These are phyloP conservation scores for Mucor ambiguus DNA, from an alignment of 371 early-diverging fungal genomes.

Conservation along the genomic window DNA sequence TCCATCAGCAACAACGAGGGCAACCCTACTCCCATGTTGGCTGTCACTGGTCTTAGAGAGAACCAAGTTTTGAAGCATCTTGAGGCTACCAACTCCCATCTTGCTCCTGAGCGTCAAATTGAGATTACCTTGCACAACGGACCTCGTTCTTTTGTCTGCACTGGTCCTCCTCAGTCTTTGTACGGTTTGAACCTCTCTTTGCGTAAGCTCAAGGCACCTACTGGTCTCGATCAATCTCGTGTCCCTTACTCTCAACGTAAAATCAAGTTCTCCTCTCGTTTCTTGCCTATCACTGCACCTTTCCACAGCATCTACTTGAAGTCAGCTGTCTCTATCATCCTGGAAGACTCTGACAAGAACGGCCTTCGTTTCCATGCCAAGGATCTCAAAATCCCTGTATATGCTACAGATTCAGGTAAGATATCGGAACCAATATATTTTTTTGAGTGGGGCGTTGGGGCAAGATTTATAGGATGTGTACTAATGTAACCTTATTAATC, in stretches of 20 bases:
- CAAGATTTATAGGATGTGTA: neutral
- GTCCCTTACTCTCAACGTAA: conserved; percentile 87
- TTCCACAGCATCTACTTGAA: conserved; percentile 85
- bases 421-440: neutral
- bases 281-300: conserved; percentile 87
- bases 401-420: conserved; percentile 75
- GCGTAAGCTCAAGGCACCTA: conserved; percentile 84
- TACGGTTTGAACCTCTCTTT: conserved; percentile 88
- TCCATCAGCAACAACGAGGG: conserved; percentile 90
- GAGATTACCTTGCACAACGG: conserved; percentile 88
- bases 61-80: conserved; percentile 79
- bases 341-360: conserved; percentile 64
- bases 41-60: conserved; percentile 77
- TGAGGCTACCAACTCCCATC: conserved; percentile 82
- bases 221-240: conserved; percentile 84
- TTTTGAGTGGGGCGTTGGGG: conserved; percentile 49
- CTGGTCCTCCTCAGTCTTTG: conserved; percentile 88
- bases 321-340: conserved; percentile 65
- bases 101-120: conserved; percentile 81
- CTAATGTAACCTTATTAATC: conserved; percentile 9
- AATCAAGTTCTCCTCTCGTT: conserved; percentile 83
- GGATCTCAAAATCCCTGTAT: conserved; percentile 73
- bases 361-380: conserved; percentile 59
- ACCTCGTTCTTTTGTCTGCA: conserved; percentile 82
- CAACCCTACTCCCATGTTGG: conserved; percentile 94